Conservation (phyloP, 2,329 filamentous ascomycete species). For the Polytolypa hystricis region DNA sequence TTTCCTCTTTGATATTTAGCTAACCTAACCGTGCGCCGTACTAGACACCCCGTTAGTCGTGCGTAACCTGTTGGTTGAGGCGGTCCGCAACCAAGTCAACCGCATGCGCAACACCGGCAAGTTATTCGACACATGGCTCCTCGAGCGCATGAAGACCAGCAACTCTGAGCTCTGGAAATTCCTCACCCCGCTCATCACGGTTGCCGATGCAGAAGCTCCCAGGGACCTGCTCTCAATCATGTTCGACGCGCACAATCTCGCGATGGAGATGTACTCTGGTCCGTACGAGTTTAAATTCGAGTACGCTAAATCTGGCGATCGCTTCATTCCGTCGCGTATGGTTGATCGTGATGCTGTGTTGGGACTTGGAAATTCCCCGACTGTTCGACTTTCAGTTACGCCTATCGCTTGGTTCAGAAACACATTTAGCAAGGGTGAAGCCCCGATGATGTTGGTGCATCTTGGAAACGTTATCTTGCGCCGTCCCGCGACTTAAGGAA, state of each 20-base stretch:
- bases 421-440: neutral
- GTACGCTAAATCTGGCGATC: conserved; percentile 16
- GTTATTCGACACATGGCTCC: conserved; percentile 17
- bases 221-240: conserved; percentile 16
- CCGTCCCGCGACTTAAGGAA: neutral
- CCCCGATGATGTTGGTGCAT: conserved; percentile 8
- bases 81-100: conserved; percentile 14
- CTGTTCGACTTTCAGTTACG: conserved; percentile 13
- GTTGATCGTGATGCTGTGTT: conserved; percentile 14
- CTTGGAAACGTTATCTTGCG: conserved; percentile 11
- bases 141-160: conserved; percentile 11
- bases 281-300: conserved; percentile 19
- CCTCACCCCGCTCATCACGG: conserved; percentile 15
- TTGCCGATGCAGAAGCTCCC: conserved; percentile 10
- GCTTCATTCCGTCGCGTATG: conserved; percentile 19
- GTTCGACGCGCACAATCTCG: conserved; percentile 18
- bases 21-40: conserved; percentile 1
- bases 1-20: neutral
- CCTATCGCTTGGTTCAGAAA: conserved; percentile 15
- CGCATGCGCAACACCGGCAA: conserved; percentile 13
- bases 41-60: conserved; percentile 13
- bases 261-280: conserved; percentile 17
- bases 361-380: neutral
- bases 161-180: conserved; percentile 15
- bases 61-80: conserved; percentile 14